Evolutionary conservation across 1,284 basidiomycete species (phyloP).

Genomic region (Trichosporon inkin): DNA sequence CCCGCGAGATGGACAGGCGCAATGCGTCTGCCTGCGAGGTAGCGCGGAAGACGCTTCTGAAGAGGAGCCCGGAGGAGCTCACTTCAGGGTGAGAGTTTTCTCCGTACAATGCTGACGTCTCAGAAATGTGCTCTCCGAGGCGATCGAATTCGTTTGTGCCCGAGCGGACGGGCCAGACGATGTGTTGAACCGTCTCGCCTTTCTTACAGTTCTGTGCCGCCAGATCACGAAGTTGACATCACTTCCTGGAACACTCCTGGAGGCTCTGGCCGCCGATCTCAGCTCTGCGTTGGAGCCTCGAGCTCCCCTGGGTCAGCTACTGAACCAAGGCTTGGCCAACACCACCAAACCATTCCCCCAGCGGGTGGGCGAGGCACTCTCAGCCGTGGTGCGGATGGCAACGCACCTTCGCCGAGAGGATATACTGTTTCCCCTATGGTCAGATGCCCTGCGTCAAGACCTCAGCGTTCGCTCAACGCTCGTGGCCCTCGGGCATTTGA

Average conservation of each 20-base stretch:
- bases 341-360: slow-evolving; percentile 25
- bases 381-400: slow-evolving; percentile 11
- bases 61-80: slow-evolving; percentile 22
- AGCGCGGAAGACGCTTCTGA: slow-evolving; percentile 28
- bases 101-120: slow-evolving; percentile 1
- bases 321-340: slow-evolving; percentile 24
- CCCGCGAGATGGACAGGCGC: slow-evolving; percentile 14
- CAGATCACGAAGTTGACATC: slow-evolving; percentile 1
- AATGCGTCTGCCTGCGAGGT: slow-evolving; percentile 16
- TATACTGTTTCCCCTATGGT: background rate
- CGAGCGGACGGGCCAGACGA: background rate
- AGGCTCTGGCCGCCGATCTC: background rate
- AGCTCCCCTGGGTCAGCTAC: background rate
- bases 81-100: slow-evolving; percentile 21
- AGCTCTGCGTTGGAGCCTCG: background rate
- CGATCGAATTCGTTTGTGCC: slow-evolving; percentile 11
- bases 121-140: slow-evolving; percentile 11
- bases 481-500: slow-evolving; percentile 12
- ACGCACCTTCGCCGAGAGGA: background rate
- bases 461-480: slow-evolving; percentile 24
- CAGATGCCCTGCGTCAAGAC: slow-evolving; percentile 3
- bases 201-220: background rate
- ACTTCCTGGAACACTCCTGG: background rate
- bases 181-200: background rate
- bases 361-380: slow-evolving; percentile 31